These are phyloP conservation scores for Vaccinium macrocarpon DNA, from an alignment of 148 eudicot genomes.

Conservation along the genomic window DNA sequence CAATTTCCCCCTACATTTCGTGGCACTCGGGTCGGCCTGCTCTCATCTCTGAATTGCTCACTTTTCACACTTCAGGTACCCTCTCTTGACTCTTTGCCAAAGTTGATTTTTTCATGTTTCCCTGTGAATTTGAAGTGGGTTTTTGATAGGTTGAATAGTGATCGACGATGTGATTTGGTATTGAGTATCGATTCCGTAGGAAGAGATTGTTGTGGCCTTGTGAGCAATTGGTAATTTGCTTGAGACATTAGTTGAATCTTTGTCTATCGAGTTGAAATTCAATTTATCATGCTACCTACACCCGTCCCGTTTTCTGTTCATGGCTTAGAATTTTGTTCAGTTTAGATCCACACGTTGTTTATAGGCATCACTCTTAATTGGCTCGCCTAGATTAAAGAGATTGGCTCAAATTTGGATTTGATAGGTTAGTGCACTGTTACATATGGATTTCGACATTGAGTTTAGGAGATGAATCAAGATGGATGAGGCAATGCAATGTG, in stretches of 20 bases:
- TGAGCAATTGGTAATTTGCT: no score
- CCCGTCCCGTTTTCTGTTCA: background rate
- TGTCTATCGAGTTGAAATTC: no score
- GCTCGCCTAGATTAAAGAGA: no score
- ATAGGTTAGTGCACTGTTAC: no score
- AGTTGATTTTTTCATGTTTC: background rate
- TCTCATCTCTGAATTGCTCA: conserved; percentile 50
- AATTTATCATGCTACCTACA: no score
- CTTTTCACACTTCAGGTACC: conserved; percentile 76
- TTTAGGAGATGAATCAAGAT: background rate
- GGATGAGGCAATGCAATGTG: background rate
- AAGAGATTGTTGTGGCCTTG: no score
- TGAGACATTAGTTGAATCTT: no score
- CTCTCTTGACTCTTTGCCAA: background rate
- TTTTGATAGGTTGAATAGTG: background rate
- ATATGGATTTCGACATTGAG: background rate
- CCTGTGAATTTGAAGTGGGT: background rate
- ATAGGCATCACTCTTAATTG: no score
- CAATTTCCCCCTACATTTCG: conserved; percentile 59
- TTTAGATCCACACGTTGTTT: background rate
- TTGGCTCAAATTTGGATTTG: no score
- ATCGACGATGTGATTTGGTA: no score
- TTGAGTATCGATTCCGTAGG: no score
- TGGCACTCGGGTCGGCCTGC: conserved; percentile 82
- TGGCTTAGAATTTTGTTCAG: background rate